Conservation (phyloP, 208 protist genomes). For the Herpetomonas tarakana region DNA sequence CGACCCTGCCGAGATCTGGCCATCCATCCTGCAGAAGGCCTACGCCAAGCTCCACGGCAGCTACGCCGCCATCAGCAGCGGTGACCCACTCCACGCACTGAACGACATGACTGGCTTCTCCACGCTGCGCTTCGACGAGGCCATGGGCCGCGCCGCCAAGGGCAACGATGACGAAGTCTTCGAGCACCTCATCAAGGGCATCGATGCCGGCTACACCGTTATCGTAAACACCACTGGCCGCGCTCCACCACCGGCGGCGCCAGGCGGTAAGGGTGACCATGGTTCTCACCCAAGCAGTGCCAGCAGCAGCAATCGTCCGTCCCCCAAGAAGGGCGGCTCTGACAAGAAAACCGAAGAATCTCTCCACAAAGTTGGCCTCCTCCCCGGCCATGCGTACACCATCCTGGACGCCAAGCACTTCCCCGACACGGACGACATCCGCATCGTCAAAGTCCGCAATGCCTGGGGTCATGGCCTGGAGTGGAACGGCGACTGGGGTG, state of each 20-base stretch:
- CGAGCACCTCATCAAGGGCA: conserved; percentile 34
- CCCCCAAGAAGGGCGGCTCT: conserved; percentile 12
- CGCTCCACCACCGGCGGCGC: conserved; percentile 4
- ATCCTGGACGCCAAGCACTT: conserved; percentile 63
- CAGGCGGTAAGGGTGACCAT: not conserved
- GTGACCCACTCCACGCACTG: conserved; percentile 82
- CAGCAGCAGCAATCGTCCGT: not conserved
- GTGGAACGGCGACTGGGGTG: conserved; percentile 79
- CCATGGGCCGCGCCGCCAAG: conserved; percentile 17
- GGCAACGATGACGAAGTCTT: conserved; percentile 39
- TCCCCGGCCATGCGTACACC: conserved; percentile 64
- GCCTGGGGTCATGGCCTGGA: conserved; percentile 52
- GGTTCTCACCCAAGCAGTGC: not conserved
- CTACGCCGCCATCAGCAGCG: conserved; percentile 72
- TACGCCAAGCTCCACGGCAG: conserved; percentile 88
- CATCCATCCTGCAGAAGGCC: conserved; percentile 82
- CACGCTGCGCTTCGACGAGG: conserved; percentile 60
- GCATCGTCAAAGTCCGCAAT: conserved; percentile 73
- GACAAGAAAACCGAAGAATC: conserved; percentile 25
- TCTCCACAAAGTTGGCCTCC: conserved; percentile 56
- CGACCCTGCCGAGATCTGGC: conserved; percentile 78
- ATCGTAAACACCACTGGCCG: conserved; percentile 74
- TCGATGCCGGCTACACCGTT: conserved; percentile 49
- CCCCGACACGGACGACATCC: conserved; percentile 29
- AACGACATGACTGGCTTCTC: conserved; percentile 80